phyloP scores from a whole-genome alignment of 306 rosid species.

The Pterocarpus santalinus region DNA sequence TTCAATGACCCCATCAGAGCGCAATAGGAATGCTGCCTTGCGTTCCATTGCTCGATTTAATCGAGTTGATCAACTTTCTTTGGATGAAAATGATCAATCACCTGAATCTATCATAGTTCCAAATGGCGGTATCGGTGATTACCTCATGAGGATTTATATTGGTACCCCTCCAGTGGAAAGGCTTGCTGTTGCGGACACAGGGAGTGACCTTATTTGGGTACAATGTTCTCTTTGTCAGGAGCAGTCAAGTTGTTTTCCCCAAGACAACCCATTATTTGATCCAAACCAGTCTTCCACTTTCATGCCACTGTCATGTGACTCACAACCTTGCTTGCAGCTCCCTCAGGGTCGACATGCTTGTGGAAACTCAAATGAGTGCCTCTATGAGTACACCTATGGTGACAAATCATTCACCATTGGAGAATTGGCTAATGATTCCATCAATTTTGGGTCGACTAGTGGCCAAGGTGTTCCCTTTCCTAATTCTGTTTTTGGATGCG shows the following conservation, averaged over 20 bases:
- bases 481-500: too few relatives aligned
- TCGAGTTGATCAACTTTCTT: not conserved
- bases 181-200: slow-evolving; percentile 42
- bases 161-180: slow-evolving; percentile 49
- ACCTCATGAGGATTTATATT: slow-evolving; percentile 38
- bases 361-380: not conserved
- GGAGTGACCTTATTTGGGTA: slow-evolving; percentile 48
- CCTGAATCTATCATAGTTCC: not conserved
- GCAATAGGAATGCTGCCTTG: not conserved
- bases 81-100: not conserved
- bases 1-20: slow-evolving; percentile 4
- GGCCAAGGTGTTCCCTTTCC: too few relatives aligned
- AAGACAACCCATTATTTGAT: slow-evolving; percentile 26
- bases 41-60: slow-evolving; percentile 19
- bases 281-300: slow-evolving; percentile 37
- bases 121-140: not conserved
- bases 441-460: too few relatives aligned
- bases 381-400: slow-evolving; percentile 18
- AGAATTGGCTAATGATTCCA: not conserved
- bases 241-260: not conserved
- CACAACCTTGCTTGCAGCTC: slow-evolving; percentile 5
- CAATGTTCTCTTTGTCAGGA: slow-evolving; percentile 39
- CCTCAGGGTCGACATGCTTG: not conserved
- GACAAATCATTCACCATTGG: not conserved
- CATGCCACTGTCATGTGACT: not conserved